Base-by-base conservation (phyloP, 345 rosid species). In the Trapa incisa region DNA sequence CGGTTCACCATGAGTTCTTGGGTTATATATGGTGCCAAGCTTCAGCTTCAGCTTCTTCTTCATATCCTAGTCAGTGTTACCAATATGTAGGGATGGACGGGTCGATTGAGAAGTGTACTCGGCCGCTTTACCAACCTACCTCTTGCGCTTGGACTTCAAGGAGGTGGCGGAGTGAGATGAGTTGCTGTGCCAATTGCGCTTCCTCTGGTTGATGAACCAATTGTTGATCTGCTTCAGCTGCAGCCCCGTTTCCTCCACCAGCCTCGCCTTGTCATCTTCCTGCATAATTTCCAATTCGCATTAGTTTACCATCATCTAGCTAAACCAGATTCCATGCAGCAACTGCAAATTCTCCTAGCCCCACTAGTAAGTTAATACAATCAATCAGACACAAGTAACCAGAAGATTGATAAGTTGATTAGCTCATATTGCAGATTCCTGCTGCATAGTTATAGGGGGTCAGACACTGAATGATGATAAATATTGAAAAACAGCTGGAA, bases 131-230 rank as follows among this genome's bases (percentile, higher is more conserved):
- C 29, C 3, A 4, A 36, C 76, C 81, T 83, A 87, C 75, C 90
- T 78, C 74, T 94, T 94, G 76, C 99, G 96, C 86, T 94, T 94
- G 58, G 99, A 94, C 75, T 94, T 90, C 72, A 90, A 81, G 57
- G 96, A 93, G 53, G 97, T 87, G 67, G 86, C 92, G 32, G 97
- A 90, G 43, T 87, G 89, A 75, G 99, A 94, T 0, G 37, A 8
- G 76, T 79, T 88, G 92, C 81, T 90, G 73, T 94, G 97, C 99
- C 99, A 90, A 69, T 94, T 94, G 66, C 97, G 80, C 83, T 94
- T 94, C 76, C 99, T 85, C 73, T 94, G 99, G 76, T 94, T 94
- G 78, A 94, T 94, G 78, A 94, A 94, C 99, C 99, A 94, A 76
- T 94, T 94, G 81, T 94, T 94, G 70, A 94, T 88, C 80, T 94